Conservation (phyloP, 2,329 filamentous ascomycete genomes). For the Nothopassalora personata region DNA sequence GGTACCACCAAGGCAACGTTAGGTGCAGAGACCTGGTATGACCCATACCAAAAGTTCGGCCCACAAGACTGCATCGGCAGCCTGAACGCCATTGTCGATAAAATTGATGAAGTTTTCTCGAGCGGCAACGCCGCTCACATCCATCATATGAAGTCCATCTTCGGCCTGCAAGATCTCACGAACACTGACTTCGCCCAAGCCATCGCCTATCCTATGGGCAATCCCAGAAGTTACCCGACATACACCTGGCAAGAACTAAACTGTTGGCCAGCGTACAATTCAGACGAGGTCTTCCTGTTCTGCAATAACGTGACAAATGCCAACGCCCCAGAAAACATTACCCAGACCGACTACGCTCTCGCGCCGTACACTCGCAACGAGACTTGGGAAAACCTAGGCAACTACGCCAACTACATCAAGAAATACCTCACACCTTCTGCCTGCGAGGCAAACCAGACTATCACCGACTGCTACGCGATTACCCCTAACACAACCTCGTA, state of each 20-base stretch:
- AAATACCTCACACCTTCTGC: conserved; percentile 42
- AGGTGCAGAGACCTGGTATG: conserved; percentile 62
- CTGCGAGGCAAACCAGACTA: conserved; percentile 38
- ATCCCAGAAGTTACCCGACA: conserved; percentile 40
- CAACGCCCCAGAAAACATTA: conserved; percentile 40
- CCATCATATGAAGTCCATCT: conserved; percentile 47
- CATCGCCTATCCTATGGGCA: conserved; percentile 37
- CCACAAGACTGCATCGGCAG: conserved; percentile 55
- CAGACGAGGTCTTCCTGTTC: conserved; percentile 49
- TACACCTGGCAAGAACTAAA: conserved; percentile 53
- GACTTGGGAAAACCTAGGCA: conserved; percentile 48
- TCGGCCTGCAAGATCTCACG: conserved; percentile 47
- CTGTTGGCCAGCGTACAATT: conserved; percentile 41
- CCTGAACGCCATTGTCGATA: conserved; percentile 56
- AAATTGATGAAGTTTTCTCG: conserved; percentile 47
- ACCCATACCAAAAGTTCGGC: conserved; percentile 52
- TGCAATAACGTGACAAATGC: conserved; percentile 49
- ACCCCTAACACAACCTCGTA: conserved; percentile 41
- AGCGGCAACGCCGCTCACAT: conserved; percentile 40
- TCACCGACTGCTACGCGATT: conserved; percentile 40
- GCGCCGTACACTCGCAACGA: conserved; percentile 47
- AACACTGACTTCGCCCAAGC: conserved; percentile 51
- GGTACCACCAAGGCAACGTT: conserved; percentile 71
- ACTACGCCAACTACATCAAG: conserved; percentile 50
- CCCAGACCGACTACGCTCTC: conserved; percentile 42